A percentile compares a stretch with the other conserved stretches of the same genome.
These are phyloP conservation scores for Melampsora medusae DNA, from an alignment of 1,284 basidiomycete genomes.

Conservation along the genomic window DNA sequence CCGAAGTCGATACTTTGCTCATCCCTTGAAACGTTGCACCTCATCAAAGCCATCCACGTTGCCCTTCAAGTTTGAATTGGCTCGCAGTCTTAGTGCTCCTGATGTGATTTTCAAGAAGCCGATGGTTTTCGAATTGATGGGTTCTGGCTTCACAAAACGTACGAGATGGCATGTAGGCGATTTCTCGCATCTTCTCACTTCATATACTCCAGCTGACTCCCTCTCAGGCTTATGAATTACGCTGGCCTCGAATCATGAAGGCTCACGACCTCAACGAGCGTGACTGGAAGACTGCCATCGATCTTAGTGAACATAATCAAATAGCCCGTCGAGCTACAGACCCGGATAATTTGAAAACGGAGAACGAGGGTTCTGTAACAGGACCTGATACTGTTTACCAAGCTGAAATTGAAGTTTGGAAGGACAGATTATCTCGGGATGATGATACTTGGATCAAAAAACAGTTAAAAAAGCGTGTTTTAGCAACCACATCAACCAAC, in stretches of 20 bases:
- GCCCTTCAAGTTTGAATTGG: conserved; percentile 63
- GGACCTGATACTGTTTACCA: conserved; percentile 1
- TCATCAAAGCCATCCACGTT: conserved; percentile 54
- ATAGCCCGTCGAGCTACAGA: conserved; percentile 29
- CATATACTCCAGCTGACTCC: not conserved
- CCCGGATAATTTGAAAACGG: not conserved
- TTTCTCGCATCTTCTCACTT: not conserved
- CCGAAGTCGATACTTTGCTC: not conserved
- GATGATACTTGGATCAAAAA: conserved; percentile 1
- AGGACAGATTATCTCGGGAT: not conserved
- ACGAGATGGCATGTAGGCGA: conserved; percentile 61
- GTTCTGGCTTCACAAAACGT: conserved; percentile 74
- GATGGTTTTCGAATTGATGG: conserved; percentile 70
- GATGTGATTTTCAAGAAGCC: conserved; percentile 64
- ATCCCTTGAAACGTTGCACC: not conserved
- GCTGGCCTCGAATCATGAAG: conserved; percentile 65
- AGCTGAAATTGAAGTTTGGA: conserved; percentile 28
- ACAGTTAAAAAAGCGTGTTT: too few species aligned
- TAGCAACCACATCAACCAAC: too few species aligned
- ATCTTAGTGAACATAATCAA: conserved; percentile 21
- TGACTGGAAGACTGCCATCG: conserved; percentile 27
- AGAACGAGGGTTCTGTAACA: conserved; percentile 1
- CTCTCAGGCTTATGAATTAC: conserved; percentile 71
- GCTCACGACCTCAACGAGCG: conserved; percentile 12
- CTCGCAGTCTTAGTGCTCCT: conserved; percentile 61